These are phyloP conservation scores for Ceratocystis destructans DNA, from an alignment of 2,329 filamentous ascomycete genomes.

Conservation along the genomic window DNA sequence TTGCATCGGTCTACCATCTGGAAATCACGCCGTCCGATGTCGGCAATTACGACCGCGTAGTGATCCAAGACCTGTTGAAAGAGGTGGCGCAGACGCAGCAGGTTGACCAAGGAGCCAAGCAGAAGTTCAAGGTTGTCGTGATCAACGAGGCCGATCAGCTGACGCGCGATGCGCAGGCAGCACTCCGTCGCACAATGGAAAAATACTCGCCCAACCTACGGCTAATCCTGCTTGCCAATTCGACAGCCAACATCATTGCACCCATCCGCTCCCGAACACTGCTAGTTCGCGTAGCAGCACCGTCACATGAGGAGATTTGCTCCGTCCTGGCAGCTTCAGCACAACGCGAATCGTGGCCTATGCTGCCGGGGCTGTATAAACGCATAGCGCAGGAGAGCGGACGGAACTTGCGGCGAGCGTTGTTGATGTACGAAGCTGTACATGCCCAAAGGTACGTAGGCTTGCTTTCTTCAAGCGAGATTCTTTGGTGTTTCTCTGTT, in stretches of 20 bases:
- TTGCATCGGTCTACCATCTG: conserved; percentile 91
- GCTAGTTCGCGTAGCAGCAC: conserved; percentile 81
- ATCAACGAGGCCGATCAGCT: conserved; percentile 98
- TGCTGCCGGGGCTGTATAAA: conserved; percentile 59
- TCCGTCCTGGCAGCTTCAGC: conserved; percentile 55
- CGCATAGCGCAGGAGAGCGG: conserved; percentile 84
- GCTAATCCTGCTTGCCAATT: conserved; percentile 85
- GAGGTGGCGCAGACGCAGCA: conserved; percentile 98
- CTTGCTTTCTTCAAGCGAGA: neutral
- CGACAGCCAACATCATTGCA: conserved; percentile 97
- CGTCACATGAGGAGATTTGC: conserved; percentile 73
- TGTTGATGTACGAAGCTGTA: conserved; percentile 94
- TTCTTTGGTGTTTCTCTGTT: neutral
- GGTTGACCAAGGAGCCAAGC: conserved; percentile 81
- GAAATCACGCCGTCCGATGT: conserved; percentile 97
- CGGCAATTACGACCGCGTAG: conserved; percentile 88
- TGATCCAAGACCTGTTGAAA: conserved; percentile 88
- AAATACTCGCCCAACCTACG: conserved; percentile 95
- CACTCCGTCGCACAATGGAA: conserved; percentile 91
- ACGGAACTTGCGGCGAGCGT: conserved; percentile 72
- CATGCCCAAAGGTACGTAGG: conserved; percentile 84
- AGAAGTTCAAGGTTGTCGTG: conserved; percentile 95
- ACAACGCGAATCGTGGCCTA: conserved; percentile 72
- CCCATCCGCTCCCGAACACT: conserved; percentile 87
- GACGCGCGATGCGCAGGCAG: conserved; percentile 86